Base-by-base conservation (phyloP, 176 grass and related monocot genomes). In the Phyllostachys edulis region DNA sequence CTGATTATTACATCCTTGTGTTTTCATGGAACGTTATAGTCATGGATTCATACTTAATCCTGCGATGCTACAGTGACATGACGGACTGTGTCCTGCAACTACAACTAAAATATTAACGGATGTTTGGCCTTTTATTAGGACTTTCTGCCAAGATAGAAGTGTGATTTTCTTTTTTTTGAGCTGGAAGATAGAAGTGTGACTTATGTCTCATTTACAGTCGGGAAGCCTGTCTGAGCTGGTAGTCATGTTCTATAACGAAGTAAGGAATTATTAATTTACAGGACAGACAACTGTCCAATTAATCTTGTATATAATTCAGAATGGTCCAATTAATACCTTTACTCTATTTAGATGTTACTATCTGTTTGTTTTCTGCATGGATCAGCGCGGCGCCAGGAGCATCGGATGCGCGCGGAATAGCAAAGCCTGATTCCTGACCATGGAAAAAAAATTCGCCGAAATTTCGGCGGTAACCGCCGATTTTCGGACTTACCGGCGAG, bases 291-390 rank as follows among this genome's bases (percentile, higher is more conserved):
- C 17, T 5, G 50, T 54, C 69, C 52, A 20, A 7, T 12, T 74
- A 50, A 76, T 89, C 9, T 34, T 72, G 13, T 63, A 78, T 54
- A 23, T 16, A 44, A 34, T 0, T 8, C 54, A 12, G 34, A 82
- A 82, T 77, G 71, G 71, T 86, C 71, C 88, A 63, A 71, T 57
- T 0, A 77, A 26, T 13, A 81, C 64, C 83, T 90, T 90, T 82
- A 24, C 26, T 40, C 45, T 27, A 50, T 71, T 82, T 85, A 55
- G 26, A 71, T 42, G 41, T 24, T 27, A 9, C 14, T 13, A 36
- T 76, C 2, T 79, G 23, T 24, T 24, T 26, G 47, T 41, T 75
- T 75, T 27, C 54, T 63, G 44, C 16, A 81, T 44, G 77, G 21
- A 55, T 15, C 18, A 45, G 2, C 44, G 44, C 10, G 44, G 17